Evolutionary conservation across 225 moss, liverwort and hornwort species (phyloP).

Genomic region (Neckera pumila): DNA sequence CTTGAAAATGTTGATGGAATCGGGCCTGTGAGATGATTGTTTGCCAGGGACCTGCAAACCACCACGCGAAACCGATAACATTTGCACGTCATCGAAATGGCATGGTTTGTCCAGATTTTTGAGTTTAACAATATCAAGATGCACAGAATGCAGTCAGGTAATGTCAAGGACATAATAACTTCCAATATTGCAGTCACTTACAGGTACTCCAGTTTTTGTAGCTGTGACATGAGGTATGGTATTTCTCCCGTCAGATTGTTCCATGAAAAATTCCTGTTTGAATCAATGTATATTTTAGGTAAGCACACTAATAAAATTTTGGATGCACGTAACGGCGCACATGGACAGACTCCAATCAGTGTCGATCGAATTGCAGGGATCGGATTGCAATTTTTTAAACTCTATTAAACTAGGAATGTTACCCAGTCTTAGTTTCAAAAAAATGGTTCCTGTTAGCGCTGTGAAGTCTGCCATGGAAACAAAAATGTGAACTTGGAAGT

Average conservation of each 20-base stretch:
- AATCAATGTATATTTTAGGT: not conserved
- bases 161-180: not conserved
- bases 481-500: not conserved
- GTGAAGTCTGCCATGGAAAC: not conserved
- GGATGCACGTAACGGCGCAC: not conserved
- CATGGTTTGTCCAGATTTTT: not conserved
- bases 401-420: not conserved
- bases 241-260: constrained; percentile 49
- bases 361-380: not conserved
- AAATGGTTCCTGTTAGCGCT: not conserved
- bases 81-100: not conserved
- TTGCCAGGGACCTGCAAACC: constrained; percentile 21
- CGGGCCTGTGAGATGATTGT: constrained; percentile 31
- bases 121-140: not conserved
- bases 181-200: constrained; percentile 3
- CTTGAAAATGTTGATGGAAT: constrained; percentile 44
- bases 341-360: not conserved
- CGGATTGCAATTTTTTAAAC: not conserved
- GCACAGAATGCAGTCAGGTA: not conserved
- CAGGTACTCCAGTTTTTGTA: constrained; percentile 39
- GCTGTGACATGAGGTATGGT: constrained; percentile 44
- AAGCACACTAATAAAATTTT: not conserved
- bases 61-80: not conserved
- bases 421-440: not conserved
- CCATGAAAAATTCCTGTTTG: constrained; percentile 32